phyloP scores from a whole-genome alignment of 805 yeast genomes.

The Sugiyamaella mastotermitis region DNA sequence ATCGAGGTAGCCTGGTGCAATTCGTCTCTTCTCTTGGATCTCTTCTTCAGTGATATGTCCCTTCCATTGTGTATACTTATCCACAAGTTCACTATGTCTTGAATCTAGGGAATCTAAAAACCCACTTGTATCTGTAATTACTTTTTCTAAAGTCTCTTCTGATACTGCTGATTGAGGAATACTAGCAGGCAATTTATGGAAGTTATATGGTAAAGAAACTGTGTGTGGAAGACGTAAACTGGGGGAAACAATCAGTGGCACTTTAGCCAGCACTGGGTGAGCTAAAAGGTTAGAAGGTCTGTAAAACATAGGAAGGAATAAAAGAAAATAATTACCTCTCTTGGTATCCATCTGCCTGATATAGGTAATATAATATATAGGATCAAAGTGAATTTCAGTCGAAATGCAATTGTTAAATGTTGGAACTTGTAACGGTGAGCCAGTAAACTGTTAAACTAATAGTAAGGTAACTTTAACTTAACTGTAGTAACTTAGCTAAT shows the following conservation, averaged over 20 bases:
- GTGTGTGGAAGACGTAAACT: slow-evolving; percentile 49
- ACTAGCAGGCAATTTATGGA: slow-evolving; percentile 32
- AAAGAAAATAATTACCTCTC: no score
- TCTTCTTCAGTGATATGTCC: slow-evolving; percentile 19
- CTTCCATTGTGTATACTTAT: slow-evolving; percentile 32
- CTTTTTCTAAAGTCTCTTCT: slow-evolving; percentile 27
- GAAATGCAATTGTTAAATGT: no score
- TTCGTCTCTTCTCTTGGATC: slow-evolving; percentile 23
- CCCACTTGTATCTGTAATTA: slow-evolving; percentile 30
- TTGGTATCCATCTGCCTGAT: no score
- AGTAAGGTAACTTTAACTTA: no score
- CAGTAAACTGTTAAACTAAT: no score
- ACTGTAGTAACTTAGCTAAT: no score
- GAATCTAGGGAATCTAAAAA: slow-evolving; percentile 25
- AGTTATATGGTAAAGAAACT: slow-evolving; percentile 46
- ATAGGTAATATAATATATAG: no score
- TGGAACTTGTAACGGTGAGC: no score
- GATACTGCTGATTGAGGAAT: slow-evolving; percentile 31
- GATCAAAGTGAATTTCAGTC: no score
- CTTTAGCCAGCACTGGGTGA: slow-evolving; percentile 44
- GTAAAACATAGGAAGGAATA: no score
- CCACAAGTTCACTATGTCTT: slow-evolving; percentile 25
- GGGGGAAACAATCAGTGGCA: slow-evolving; percentile 52
- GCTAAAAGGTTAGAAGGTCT: no score
- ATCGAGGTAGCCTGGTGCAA: slow-evolving; percentile 42